Base-by-base conservation (phyloP, 2,329 filamentous ascomycete genomes). In the Phyllosticta citrichinensis region DNA sequence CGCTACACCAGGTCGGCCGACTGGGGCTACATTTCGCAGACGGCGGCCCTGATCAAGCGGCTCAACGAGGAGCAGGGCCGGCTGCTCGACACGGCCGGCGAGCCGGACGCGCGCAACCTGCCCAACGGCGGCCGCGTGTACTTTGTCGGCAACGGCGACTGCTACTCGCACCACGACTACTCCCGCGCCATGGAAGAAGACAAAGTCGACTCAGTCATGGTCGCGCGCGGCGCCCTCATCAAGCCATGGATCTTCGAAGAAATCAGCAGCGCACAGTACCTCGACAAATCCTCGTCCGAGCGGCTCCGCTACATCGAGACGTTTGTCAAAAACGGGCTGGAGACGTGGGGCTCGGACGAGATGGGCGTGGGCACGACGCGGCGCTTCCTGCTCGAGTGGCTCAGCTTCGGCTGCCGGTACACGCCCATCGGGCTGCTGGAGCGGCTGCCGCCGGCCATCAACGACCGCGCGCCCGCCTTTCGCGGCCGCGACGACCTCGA, bases 231-330 rank as follows among this genome's bases (percentile, higher is more conserved):
- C 61, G 94, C 94, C 10, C 82, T 99, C 62, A 90, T 97, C 76
- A 99, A 99, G 77, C 94, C 94, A 0, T 99, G 94, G 94, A 80
- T 99, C 64, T 99, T 97, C 71, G 94, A 99, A 74, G 94, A 99
- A 75, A 97, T 99, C 60, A 84, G 89, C 66, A 83, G 86, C 64
- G 88, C 89, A 5, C 94, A 97, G 75, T 97, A 97, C 71, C 83
- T 99, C 50, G 94, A 99, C 79, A 99, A 99, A 75, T 91, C 89
- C 2, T 88, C 93, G 2, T 82, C 86, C 5, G 93, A 99, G 78
- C 88, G 94, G 62, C 82, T 99, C 30, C 77, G 79, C 40, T 91
- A 96, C 69, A 80, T 99, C 40, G 91, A 96, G 75, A 91, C 91
- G 69, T 99, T 96, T 71, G 88, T 84, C 60, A 87, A 88, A 62